phyloP scores from a whole-genome alignment of 176 grass and related monocot species.

The Bonia amplexicaulis region DNA sequence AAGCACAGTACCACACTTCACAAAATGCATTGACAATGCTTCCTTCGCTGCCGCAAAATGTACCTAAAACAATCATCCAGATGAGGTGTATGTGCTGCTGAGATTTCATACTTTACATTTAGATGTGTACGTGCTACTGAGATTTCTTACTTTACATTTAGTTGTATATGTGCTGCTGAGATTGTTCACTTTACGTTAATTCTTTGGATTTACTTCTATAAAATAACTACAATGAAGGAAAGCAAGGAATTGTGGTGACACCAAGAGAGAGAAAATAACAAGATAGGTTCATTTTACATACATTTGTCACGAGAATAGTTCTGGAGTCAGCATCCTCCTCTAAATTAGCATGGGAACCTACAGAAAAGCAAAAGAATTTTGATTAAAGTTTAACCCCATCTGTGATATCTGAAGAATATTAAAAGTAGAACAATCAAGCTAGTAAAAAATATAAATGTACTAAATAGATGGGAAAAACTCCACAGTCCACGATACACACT shows the following conservation, averaged over 20 bases:
- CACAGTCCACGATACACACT: not conserved
- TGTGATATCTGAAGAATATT: not conserved
- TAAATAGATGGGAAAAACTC: not conserved
- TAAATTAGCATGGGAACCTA: constrained; percentile 37
- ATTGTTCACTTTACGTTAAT: not conserved
- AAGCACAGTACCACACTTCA: constrained; percentile 62
- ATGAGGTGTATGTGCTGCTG: not conserved
- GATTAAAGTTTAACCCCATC: not conserved
- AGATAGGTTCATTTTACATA: constrained; percentile 6
- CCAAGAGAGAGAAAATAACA: not conserved
- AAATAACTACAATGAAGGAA: not conserved
- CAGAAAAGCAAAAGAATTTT: constrained; percentile 22
- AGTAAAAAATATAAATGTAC: not conserved
- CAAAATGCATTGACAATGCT: constrained; percentile 66
- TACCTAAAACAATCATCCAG: constrained; percentile 46
- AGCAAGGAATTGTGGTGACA: not conserved
- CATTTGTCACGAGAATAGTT: constrained; percentile 67
- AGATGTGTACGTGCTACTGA: not conserved
- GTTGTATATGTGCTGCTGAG: not conserved
- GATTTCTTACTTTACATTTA: not conserved
- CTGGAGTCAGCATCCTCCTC: constrained; percentile 58
- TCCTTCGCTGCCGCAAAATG: constrained; percentile 90
- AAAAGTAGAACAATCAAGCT: not conserved
- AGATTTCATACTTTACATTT: not conserved
- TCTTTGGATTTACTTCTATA: constrained; percentile 8